Conservation (phyloP, 2,329 filamentous ascomycete genomes). For the Byssothecium circinans region DNA sequence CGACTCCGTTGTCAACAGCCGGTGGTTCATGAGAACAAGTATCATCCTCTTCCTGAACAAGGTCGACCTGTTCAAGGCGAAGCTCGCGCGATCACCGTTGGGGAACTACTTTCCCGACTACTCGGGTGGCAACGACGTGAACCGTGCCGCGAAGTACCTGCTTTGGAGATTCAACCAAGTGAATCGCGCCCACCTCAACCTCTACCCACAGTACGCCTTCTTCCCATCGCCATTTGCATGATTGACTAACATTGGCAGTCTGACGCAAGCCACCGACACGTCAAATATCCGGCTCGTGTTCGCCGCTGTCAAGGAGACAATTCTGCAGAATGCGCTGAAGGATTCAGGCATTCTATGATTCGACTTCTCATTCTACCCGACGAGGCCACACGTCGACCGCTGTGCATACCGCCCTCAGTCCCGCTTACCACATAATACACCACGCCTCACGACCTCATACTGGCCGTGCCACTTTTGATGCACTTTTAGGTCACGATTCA, state of each 20-base stretch:
- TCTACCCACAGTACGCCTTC: constrained; percentile 80
- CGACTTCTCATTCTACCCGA: constrained; percentile 11
- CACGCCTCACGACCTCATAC: constrained; percentile 36
- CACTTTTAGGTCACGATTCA: constrained; percentile 38
- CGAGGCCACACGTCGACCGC: constrained; percentile 27
- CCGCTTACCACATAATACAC: constrained; percentile 38
- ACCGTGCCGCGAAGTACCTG: constrained; percentile 95
- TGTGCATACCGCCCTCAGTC: constrained; percentile 33
- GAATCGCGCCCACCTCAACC: constrained; percentile 90
- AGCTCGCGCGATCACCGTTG: constrained; percentile 83
- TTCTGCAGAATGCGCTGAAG: constrained; percentile 95
- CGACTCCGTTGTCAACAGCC: constrained; percentile 96
- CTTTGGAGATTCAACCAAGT: constrained; percentile 99
- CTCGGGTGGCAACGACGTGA: constrained; percentile 95
- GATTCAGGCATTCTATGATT: constrained; percentile 85
- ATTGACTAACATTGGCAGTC: constrained; percentile 56
- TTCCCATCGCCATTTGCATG: constrained; percentile 7
- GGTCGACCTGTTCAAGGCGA: constrained; percentile 96
- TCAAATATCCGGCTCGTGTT: constrained; percentile 98
- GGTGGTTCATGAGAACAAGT: constrained; percentile 98
- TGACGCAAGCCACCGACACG: constrained; percentile 98
- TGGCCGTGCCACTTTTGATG: constrained; percentile 33
- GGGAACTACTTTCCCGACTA: constrained; percentile 98
- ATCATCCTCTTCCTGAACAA: constrained; percentile 99
- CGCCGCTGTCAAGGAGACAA: constrained; percentile 97